Conservation (phyloP, 352 stramenopile genomes). For the Pythium aquatile region DNA sequence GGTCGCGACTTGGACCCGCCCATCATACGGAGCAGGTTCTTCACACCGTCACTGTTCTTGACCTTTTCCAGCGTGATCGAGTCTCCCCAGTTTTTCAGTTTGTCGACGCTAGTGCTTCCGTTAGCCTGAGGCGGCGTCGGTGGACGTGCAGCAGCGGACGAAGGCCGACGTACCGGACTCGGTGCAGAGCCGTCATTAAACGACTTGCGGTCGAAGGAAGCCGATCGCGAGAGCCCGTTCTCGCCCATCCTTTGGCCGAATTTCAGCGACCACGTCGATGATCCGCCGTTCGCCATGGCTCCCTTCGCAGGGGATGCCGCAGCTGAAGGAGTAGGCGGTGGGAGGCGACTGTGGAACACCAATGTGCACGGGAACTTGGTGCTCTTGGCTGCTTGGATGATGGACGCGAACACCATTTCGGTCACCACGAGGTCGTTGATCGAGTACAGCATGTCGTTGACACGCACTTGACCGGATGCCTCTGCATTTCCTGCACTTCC, state of each 20-base stretch:
- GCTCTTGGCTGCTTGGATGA: constrained; percentile 64
- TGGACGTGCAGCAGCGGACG: constrained; percentile 4
- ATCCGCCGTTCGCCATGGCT: constrained; percentile 4
- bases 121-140: constrained; percentile 13
- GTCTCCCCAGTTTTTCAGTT: constrained; percentile 40
- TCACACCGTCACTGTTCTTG: constrained; percentile 64
- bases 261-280: constrained; percentile 45
- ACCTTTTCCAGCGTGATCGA: constrained; percentile 60
- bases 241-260: constrained; percentile 42
- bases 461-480: constrained; percentile 47
- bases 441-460: constrained; percentile 64
- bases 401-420: constrained; percentile 53
- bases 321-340: constrained; percentile 14
- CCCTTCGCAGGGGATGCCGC: constrained; percentile 40
- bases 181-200: constrained; percentile 3
- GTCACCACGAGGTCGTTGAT: constrained; percentile 68
- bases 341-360: constrained; percentile 51
- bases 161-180: constrained; percentile 13
- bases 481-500: constrained; percentile 54
- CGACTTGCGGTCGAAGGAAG: constrained; percentile 46
- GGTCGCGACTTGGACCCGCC: constrained; percentile 43
- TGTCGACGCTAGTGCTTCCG: constrained; percentile 28
- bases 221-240: constrained; percentile 37
- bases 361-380: constrained; percentile 68
- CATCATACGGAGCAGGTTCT: constrained; percentile 78